Evolutionary conservation across 106 monocot genomes (phyloP).

Genomic region (Agapanthus africanus): DNA sequence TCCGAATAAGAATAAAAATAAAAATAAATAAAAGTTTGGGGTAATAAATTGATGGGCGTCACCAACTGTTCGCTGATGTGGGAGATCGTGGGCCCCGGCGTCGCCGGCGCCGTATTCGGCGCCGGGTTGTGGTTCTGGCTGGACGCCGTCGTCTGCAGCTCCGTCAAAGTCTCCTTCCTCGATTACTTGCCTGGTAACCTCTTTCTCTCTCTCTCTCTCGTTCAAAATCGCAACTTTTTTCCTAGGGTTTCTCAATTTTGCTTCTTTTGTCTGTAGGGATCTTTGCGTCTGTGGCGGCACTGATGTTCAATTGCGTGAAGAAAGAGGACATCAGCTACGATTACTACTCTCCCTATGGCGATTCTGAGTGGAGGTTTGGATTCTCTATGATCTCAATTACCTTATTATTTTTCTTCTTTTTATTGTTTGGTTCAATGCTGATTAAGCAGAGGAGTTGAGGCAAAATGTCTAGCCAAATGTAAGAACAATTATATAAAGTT

Average conservation of each 20-base stretch:
- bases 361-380: constrained; percentile 74
- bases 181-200: constrained; percentile 81
- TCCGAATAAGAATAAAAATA: too few species aligned
- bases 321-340: constrained; percentile 63
- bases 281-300: constrained; percentile 76
- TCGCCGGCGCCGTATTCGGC: too few species aligned
- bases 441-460: too few species aligned
- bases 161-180: constrained; percentile 83
- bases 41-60: too few species aligned
- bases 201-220: neutral
- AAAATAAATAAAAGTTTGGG: too few species aligned
- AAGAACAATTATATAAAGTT: too few species aligned
- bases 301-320: constrained; percentile 96
- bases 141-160: constrained; percentile 88
- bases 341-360: too few species aligned
- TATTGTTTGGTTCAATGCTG: too few species aligned
- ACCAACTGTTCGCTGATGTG: constrained; percentile 44
- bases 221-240: neutral
- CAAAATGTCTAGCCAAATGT: too few species aligned
- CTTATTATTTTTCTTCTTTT: neutral
- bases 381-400: neutral
- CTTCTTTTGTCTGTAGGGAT: constrained; percentile 33
- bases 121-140: constrained; percentile 99
- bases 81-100: constrained; percentile 68
- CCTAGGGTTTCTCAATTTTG: neutral